Conservation (phyloP, 2,329 filamentous ascomycete species). For the Diaporthe amygdali region DNA sequence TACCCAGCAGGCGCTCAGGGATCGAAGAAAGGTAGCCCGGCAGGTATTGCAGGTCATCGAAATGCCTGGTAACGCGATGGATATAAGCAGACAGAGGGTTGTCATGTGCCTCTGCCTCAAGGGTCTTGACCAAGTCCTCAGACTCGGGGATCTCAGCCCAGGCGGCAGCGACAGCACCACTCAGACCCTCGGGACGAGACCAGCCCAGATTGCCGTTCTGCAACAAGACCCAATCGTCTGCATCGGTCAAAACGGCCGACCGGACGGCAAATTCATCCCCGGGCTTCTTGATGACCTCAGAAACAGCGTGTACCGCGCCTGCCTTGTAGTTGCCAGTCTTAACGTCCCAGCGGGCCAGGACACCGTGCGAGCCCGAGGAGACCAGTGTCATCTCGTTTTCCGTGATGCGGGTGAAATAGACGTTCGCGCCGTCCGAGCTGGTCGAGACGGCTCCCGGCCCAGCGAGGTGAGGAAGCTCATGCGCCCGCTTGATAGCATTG, state of each 20-base stretch:
- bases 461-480: conserved; percentile 74
- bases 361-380: conserved; percentile 77
- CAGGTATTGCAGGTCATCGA: conserved; percentile 77
- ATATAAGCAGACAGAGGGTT: conserved; percentile 83
- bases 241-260: conserved; percentile 71
- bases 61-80: conserved; percentile 83
- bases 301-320: conserved; percentile 69
- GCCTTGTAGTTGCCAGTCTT: conserved; percentile 48
- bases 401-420: conserved; percentile 87
- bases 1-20: conserved; percentile 70
- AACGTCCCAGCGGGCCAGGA: conserved; percentile 76
- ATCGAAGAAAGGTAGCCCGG: conserved; percentile 75
- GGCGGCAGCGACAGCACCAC: conserved; percentile 77
- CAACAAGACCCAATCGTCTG: conserved; percentile 80
- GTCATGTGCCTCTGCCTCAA: conserved; percentile 86
- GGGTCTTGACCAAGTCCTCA: conserved; percentile 77
- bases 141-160: conserved; percentile 80
- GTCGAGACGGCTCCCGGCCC: conserved; percentile 79
- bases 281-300: conserved; percentile 80
- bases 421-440: conserved; percentile 77
- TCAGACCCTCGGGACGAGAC: conserved; percentile 81
- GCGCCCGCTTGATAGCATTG: conserved; percentile 74
- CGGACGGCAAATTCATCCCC: conserved; percentile 76
- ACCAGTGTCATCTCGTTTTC: conserved; percentile 75
- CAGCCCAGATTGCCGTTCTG: conserved; percentile 83